phyloP scores from a whole-genome alignment of 2,329 filamentous ascomycete species.

The Arthrobotrys pseudoclavata region DNA sequence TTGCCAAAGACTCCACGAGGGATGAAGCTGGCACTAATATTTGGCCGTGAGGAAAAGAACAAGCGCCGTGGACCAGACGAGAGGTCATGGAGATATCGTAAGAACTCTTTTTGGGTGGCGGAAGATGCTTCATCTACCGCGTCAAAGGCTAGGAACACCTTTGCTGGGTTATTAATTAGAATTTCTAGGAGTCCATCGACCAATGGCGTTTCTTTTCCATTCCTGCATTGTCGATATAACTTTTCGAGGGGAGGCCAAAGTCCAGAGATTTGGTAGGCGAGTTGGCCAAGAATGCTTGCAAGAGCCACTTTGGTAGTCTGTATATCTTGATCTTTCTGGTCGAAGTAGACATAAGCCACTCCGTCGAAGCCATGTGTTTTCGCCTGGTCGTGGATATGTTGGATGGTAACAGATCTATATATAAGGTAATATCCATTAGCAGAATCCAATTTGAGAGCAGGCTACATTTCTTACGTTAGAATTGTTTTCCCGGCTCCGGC shows the following conservation, averaged over 20 bases:
- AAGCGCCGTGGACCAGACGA: neutral
- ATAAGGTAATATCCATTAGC: neutral
- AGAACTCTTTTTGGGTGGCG: neutral
- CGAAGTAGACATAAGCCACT: neutral
- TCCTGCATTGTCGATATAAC: neutral
- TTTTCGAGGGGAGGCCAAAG: constrained; percentile 4
- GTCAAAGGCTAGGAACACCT: neutral
- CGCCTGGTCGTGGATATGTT: neutral
- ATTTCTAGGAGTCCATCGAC: neutral
- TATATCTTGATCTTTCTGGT: neutral
- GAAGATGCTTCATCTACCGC: neutral
- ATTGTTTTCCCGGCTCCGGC: constrained; percentile 3
- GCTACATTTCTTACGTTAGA: neutral
- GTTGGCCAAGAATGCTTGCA: neutral
- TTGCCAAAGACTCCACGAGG: constrained; percentile 1
- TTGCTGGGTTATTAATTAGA: neutral
- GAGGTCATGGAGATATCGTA: neutral
- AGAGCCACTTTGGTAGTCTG: neutral
- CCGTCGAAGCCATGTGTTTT: constrained; percentile 4
- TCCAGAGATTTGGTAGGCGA: neutral
- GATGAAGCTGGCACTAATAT: neutral
- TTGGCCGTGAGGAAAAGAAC: constrained; percentile 3
- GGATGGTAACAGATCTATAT: constrained; percentile 2
- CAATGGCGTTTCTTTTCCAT: constrained; percentile 1
- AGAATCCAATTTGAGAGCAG: neutral